These are phyloP conservation scores for Cryptococcus hybrid DNA, from an alignment of 1,284 basidiomycete species.

Conservation along the genomic window DNA sequence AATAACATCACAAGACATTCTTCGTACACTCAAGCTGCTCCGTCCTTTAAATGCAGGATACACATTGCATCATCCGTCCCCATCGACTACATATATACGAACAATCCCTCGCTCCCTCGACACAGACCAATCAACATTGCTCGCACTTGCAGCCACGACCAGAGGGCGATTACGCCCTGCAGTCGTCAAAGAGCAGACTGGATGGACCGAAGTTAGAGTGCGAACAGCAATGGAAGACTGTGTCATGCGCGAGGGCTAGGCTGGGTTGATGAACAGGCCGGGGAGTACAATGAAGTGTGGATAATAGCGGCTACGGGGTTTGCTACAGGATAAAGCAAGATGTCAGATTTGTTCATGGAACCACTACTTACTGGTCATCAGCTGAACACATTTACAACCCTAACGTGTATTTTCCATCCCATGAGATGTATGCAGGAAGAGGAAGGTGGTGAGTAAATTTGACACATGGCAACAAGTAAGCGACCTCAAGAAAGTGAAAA, in stretches of 20 bases:
- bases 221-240: conserved; percentile 77
- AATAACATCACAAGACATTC: conserved; percentile 78
- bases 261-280: conserved; percentile 88
- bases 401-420: background rate
- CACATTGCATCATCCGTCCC: conserved; percentile 61
- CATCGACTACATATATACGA: conserved; percentile 31
- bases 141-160: conserved; percentile 67
- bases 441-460: background rate
- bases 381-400: background rate
- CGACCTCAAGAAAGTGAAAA: too few species aligned
- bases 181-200: conserved; percentile 58
- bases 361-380: background rate
- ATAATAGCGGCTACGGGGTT: conserved; percentile 39
- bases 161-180: conserved; percentile 66
- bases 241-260: conserved; percentile 81
- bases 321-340: conserved; percentile 3
- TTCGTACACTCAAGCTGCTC: conserved; percentile 80
- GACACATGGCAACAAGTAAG: too few species aligned
- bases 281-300: conserved; percentile 45
- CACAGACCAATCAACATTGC: conserved; percentile 72
- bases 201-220: conserved; percentile 76
- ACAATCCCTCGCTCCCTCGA: conserved; percentile 64
- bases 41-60: conserved; percentile 87
- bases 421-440: background rate
- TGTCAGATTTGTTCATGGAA: too few species aligned